Base-by-base conservation (phyloP, 768 basidiomycete genomes). In the Phlebiopsis flavidoalba region DNA sequence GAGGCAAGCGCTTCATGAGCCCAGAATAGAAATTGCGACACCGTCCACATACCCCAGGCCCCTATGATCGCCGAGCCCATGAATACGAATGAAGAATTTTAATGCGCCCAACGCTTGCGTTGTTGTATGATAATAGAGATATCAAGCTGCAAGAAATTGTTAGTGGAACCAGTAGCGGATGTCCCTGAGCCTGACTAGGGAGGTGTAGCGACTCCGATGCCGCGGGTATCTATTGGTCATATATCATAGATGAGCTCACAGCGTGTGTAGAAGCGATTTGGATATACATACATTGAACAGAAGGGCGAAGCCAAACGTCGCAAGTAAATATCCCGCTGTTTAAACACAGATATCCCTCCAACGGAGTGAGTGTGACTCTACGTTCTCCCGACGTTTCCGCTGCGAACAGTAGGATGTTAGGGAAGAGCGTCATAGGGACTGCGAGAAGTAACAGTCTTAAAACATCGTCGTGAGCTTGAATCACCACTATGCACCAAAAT, bases 41-140 rank as follows among this genome's bases (percentile, higher is more conserved):
- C 90, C 72, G 79, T 80, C 88, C 89, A 93, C 15, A 85, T 64
- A 1, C 91, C 90, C 79, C 84, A 87, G 5, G 87, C 57, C 17
- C 85, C 85, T 43, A 89, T 79, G 49, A 76, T 64, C 7, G 78
- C 75, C 11, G 80, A 80, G 17, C 80, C 78, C 22, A 83, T 45
- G 36, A 81, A 80, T 36, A 86, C 74, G 4, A 84, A 54, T 31
- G 79, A 75, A 35, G 83, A 74, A n/a, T n/a, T n/a, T n/a, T 33
- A 93, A 76, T 10, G 83, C 68, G 2, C 88, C n/a, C 87, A 14
- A 88, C 79, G 35, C 77, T 73, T 10, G 67, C 71, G 15, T 83
- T 82, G 65, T 88, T 89, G 70, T 85, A 93, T 10, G 90, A 81
- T 21, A 87, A 63, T 58, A 91, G 81, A 2, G 88, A 77, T 33